Evolutionary conservation across 2,329 filamentous ascomycete species (phyloP), one percentile per base, ranked within the genome.

Genomic region (Akanthomyces muscarius): DNA sequence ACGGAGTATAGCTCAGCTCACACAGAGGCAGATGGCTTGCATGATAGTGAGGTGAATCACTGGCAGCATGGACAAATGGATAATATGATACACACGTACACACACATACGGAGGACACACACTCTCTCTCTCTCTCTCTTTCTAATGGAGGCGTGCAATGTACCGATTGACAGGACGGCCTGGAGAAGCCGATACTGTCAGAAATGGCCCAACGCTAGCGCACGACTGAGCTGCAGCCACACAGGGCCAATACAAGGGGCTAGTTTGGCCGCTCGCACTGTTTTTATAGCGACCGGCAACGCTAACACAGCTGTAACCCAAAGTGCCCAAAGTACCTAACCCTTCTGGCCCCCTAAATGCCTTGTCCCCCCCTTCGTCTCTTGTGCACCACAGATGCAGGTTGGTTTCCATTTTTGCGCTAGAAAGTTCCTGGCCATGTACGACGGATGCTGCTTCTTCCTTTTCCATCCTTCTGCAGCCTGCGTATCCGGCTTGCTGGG

Each of bases 401-500:
- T 23, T 30, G 28, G 28, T 53, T 18, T 7, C 5, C 10, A 36
- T 36, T 53, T 53, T 16, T 11, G 30, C 51, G n/a, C 30, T 38
- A 53, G 51, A n/a, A 41, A 28, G 21, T 36, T 14, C 25, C 16
- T 30, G 28, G n/a, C 16, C 10, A 21, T 21, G 21, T 50, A 16
- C 33, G 23, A 60, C 45, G 36, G 28, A 45, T 51, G 41, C 18
- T 42, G 18, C 11, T 25, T 25, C 18, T 57, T 57, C 11, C 13
- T 28, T 44, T 42, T 55, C n/a, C 16, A 16, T 45, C 16, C 7
- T 25, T 21, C 53, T 57, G 61, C 36, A 25, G n/a, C 18, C n/a
- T 63, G 53, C 61, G 61, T 63, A 63, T 63, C 61, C 61, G 61
- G 61, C n/a, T 63, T 63, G 21, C 47, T 52, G 53, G 61, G 45